Percentiles rank a stretch among this genome's conserved stretches.
phyloP scores from a whole-genome alignment of 139 green algal species.

The Haematococcus lacustris region DNA sequence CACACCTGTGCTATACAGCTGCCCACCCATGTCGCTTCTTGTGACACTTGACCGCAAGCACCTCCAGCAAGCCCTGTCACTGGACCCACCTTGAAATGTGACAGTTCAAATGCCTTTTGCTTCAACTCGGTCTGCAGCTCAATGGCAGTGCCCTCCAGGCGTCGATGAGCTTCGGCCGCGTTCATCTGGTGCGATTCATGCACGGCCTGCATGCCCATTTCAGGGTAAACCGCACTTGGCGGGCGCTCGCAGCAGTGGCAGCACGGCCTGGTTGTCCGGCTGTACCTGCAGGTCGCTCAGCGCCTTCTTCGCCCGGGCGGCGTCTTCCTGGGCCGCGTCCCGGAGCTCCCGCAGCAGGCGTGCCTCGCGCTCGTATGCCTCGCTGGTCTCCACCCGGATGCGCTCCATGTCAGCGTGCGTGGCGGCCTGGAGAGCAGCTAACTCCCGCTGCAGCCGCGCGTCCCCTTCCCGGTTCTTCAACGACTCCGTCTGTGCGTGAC shows the following conservation, averaged over 20 bases:
- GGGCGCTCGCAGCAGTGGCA: background rate
- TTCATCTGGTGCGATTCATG: conserved; percentile 15
- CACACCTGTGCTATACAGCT: too few species aligned
- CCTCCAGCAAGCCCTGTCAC: too few species aligned
- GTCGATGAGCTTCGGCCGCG: conserved; percentile 9
- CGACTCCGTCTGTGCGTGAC: background rate
- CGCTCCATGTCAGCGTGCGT: conserved; percentile 31
- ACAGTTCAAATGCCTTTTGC: conserved; percentile 37
- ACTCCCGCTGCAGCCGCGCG: conserved; percentile 7
- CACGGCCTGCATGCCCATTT: conserved; percentile 6
- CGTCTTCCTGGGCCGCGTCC: conserved; percentile 27
- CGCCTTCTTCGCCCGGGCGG: conserved; percentile 16
- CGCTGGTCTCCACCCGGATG: conserved; percentile 30
- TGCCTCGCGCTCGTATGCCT: conserved; percentile 39
- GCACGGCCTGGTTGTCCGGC: too few species aligned
- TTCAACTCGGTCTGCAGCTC: conserved; percentile 35
- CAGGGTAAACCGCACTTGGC: background rate
- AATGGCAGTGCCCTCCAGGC: conserved; percentile 27
- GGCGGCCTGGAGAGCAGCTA: conserved; percentile 16
- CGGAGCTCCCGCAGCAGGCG: conserved; percentile 39
- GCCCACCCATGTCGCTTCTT: too few species aligned
- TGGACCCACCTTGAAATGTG: conserved; percentile 28
- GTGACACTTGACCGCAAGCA: too few species aligned
- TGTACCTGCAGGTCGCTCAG: conserved; percentile 16
- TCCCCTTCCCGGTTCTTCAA: conserved; percentile 7